Conservation (phyloP, 306 rosid genomes). For the apple (Malus domestica) region DNA sequence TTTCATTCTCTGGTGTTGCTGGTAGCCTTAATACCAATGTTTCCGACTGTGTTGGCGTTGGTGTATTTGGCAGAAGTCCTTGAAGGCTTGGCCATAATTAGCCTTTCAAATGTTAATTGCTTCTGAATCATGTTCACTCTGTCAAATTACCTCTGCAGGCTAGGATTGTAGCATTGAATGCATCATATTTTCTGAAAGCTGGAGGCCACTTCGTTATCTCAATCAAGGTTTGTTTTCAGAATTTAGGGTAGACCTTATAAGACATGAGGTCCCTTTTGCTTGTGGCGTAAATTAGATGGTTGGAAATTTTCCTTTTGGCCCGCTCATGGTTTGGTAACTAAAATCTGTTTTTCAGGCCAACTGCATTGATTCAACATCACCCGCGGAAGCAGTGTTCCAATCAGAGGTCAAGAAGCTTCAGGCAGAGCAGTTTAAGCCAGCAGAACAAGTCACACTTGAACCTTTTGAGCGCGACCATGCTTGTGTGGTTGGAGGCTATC, state of each 20-base stretch:
- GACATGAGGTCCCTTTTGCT: neutral
- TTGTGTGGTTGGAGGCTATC: constrained; percentile 78
- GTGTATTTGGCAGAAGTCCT: neutral
- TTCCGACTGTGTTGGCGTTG: neutral
- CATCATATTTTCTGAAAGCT: constrained; percentile 73
- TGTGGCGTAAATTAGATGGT: neutral
- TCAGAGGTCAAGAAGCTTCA: constrained; percentile 79
- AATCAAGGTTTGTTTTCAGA: constrained; percentile 48
- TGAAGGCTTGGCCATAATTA: neutral
- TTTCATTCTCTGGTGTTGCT: neutral
- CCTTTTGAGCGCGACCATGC: constrained; percentile 96
- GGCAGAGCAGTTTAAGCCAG: constrained; percentile 79
- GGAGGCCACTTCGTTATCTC: constrained; percentile 96
- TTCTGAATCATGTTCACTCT: neutral
- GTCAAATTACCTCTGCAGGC: constrained; percentile 47
- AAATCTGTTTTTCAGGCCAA: constrained; percentile 49
- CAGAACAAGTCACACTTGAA: constrained; percentile 82
- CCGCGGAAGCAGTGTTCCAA: constrained; percentile 63
- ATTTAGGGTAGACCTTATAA: neutral
- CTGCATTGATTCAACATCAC: constrained; percentile 81
- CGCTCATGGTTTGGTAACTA: neutral
- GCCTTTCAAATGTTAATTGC: neutral
- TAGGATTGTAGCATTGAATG: constrained; percentile 87
- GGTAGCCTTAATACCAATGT: neutral
- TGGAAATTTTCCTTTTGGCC: neutral